These are phyloP conservation scores for Lathyrus tuberosus DNA, from an alignment of 306 rosid species.

Conservation along the genomic window DNA sequence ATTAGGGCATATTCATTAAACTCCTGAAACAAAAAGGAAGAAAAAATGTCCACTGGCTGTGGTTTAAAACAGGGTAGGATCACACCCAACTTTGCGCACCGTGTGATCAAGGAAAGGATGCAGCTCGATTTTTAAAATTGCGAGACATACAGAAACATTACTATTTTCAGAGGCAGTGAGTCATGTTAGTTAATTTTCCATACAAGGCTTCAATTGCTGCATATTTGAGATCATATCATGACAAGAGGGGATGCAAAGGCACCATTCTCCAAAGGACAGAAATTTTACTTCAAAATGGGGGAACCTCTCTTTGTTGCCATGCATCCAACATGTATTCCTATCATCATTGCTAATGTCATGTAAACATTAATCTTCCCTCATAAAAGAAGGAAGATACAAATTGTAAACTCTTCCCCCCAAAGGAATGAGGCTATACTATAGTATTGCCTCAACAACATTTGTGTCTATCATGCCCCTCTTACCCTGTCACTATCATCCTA, in stretches of 20 bases:
- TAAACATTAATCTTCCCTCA: slow-evolving; percentile 69
- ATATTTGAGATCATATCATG: slow-evolving; percentile 31
- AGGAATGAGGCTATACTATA: slow-evolving; percentile 54
- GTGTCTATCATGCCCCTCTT: slow-evolving; percentile 51
- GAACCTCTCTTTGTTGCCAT: slow-evolving; percentile 40
- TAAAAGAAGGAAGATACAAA: slow-evolving; percentile 79
- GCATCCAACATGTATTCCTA: slow-evolving; percentile 65
- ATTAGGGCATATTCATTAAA: background rate
- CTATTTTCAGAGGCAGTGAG: slow-evolving; percentile 10
- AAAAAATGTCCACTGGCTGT: background rate
- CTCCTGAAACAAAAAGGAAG: background rate
- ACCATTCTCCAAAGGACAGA: slow-evolving; percentile 41
- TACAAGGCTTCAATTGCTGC: slow-evolving; percentile 36
- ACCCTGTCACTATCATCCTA: slow-evolving; percentile 51
- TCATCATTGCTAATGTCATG: slow-evolving; percentile 53
- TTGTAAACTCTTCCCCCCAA: slow-evolving; percentile 58
- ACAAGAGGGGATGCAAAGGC: slow-evolving; percentile 38
- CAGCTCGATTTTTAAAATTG: slow-evolving; percentile 23
- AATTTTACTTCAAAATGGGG: slow-evolving; percentile 33
- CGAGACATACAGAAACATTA: slow-evolving; percentile 14
- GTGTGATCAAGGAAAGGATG: slow-evolving; percentile 25
- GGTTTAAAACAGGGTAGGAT: background rate
- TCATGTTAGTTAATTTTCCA: slow-evolving; percentile 36
- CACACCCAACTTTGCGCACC: slow-evolving; percentile 26
- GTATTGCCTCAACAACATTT: slow-evolving; percentile 67